Base-by-base conservation (phyloP, 106 monocot genomes). In the Platanthera guangdongensis region DNA sequence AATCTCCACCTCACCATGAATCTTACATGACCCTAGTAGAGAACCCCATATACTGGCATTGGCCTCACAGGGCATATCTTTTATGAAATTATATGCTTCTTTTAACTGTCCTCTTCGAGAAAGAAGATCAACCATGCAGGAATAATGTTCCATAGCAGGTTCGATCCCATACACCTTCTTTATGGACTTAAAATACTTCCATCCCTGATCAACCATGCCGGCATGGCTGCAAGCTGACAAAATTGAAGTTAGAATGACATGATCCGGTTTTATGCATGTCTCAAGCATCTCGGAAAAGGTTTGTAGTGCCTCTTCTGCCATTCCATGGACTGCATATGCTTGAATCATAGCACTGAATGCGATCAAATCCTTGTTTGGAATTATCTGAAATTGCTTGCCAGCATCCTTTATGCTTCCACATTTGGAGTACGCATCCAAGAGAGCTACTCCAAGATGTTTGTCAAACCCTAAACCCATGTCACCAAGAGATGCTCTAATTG, bases 191-290 rank as follows among this genome's bases (percentile, higher is more conserved):
- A 93, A 93, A 68, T 80, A 79, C 51, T 81, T 81, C 71, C 76
- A 77, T 16, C 90, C 90, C 16, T 84, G 83, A 52, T 88, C 78
- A n/a, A 88, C 68, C 1, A 90, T 76, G 18, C 93, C 88, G 9
- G 82, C 82, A 78, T 88, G 93, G 50, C 88, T 90, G 73, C 93
- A 93, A 57, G 90, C 93, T 45, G 93, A 93, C 4, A 93, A 78
- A 62, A 88, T 65, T 0, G 81, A 7, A 39, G 84, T 86, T 52
- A 90, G 77, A 8, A 83, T 78, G 30, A 93, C 84, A 74, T 90
- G 90, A 81, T 93, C 93, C 15, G 88, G 93, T 13, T 84, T 87
- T 67, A 88, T 79, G 71, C 60, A 76, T 9, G 39, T 15, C 32
- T 72, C 74, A 32, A 86, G 73, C 93, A 93, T 90, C 22, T 83